Evolutionary conservation across 1,284 basidiomycete genomes (phyloP).

Genomic region (Naganishia cerealis): DNA sequence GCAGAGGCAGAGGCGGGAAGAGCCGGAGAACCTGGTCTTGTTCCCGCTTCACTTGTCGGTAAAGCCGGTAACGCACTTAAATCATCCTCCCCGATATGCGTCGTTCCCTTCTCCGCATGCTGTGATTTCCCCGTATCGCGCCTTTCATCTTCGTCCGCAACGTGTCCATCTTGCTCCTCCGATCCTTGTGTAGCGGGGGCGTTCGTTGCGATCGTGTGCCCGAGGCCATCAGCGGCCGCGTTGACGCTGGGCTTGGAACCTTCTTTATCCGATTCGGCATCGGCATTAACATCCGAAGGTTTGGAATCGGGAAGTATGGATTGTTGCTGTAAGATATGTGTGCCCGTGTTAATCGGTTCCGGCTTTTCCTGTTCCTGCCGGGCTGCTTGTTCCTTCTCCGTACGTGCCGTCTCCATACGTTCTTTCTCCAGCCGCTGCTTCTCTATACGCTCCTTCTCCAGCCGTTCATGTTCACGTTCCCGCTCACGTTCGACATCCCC

Average conservation of each 20-base stretch:
- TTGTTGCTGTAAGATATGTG: background rate
- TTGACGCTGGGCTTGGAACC: no score
- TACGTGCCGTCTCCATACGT: slow-evolving; percentile 28
- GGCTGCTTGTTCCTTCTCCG: slow-evolving; percentile 7
- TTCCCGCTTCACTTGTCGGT: slow-evolving; percentile 21
- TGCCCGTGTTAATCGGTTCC: background rate
- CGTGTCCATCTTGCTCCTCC: no score
- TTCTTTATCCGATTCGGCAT: no score
- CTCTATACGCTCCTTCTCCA: background rate
- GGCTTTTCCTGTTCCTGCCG: slow-evolving; percentile 6
- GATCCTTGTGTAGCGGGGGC: no score
- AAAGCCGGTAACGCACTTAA: slow-evolving; percentile 25
- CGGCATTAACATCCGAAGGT: no score
- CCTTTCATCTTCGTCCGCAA: background rate
- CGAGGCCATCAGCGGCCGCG: no score
- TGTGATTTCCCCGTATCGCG: no score
- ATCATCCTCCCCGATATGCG: background rate
- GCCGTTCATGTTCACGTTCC: background rate
- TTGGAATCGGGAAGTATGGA: no score
- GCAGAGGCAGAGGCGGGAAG: background rate
- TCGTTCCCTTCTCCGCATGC: background rate
- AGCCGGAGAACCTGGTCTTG: slow-evolving; percentile 14
- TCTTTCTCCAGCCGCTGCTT: slow-evolving; percentile 2
- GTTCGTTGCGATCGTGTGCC: no score
- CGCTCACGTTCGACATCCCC: slow-evolving; percentile 25